Conservation (phyloP, 345 rosid species). For the Eutrema heterophyllum region DNA sequence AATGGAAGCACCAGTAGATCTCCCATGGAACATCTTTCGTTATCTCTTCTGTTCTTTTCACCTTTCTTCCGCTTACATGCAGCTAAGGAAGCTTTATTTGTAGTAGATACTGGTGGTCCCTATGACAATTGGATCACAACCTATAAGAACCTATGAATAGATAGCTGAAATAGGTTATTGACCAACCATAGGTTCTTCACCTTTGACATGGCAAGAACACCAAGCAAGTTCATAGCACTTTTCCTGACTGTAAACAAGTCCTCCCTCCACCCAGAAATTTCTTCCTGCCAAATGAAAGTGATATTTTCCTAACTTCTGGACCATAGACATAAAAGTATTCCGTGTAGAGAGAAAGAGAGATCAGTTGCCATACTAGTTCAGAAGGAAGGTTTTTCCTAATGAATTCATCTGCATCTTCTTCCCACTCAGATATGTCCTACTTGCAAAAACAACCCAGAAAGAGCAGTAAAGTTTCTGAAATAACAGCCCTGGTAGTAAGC, state of each 20-base stretch:
- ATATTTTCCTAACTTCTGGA: not conserved
- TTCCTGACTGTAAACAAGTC: conserved; percentile 83
- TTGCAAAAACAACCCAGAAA: conserved; percentile 18
- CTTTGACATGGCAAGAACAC: conserved; percentile 77
- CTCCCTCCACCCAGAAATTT: conserved; percentile 90
- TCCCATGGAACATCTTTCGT: conserved; percentile 55
- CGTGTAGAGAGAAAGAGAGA: conserved; percentile 3
- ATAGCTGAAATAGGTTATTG: conserved; percentile 7
- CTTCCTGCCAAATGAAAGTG: conserved; percentile 45
- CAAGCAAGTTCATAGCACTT: conserved; percentile 81
- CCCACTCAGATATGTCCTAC: conserved; percentile 84
- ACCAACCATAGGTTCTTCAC: conserved; percentile 32
- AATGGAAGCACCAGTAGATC: conserved; percentile 85
- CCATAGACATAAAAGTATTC: not conserved
- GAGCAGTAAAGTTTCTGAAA: conserved; percentile 9
- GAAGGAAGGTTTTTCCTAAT: conserved; percentile 80
- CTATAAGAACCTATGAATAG: not conserved
- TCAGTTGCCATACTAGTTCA: conserved; percentile 54
- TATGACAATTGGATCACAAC: conserved; percentile 29
- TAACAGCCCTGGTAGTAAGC: conserved; percentile 5
- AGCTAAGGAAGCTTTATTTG: conserved; percentile 40
- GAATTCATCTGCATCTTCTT: conserved; percentile 87
- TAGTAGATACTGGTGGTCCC: conserved; percentile 64
- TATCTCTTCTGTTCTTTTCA: conserved; percentile 53
- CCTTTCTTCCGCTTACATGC: conserved; percentile 75